These are phyloP conservation scores for Acanthamoeba triangularis DNA, from an alignment of 208 protist species.

Conservation along the genomic window DNA sequence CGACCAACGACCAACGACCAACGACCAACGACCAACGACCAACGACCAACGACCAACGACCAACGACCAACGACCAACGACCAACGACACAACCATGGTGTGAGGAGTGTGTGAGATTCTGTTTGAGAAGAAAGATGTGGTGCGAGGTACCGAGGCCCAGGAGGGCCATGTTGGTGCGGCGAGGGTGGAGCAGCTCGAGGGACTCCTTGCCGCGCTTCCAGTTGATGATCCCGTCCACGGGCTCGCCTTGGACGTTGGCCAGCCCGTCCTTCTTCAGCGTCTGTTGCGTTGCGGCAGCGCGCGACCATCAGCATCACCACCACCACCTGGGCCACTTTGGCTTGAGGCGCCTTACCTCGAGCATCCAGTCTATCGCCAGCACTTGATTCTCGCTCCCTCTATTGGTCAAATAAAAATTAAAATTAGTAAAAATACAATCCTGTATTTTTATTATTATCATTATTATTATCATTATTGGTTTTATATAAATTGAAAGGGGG, in stretches of 20 bases:
- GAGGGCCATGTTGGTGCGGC: background rate
- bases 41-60: too few relatives aligned
- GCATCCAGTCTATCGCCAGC: conserved; percentile 58
- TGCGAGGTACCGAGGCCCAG: background rate
- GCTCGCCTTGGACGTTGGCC: background rate
- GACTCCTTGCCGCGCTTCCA: conserved; percentile 21
- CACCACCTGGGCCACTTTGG: background rate
- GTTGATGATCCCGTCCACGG: conserved; percentile 43
- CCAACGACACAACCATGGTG: too few relatives aligned
- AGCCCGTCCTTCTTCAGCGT: conserved; percentile 24
- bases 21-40: too few relatives aligned
- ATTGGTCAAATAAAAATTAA: background rate
- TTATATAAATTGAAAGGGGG: background rate
- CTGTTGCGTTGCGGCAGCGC: background rate
- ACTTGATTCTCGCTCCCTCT: conserved; percentile 14
- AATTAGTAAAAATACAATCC: background rate
- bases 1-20: too few relatives aligned
- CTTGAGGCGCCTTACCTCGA: background rate
- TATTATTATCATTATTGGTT: background rate
- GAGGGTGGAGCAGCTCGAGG: conserved; percentile 23
- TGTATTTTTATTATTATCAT: background rate
- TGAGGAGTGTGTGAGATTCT: too few relatives aligned
- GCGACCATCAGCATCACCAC: background rate
- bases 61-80: too few relatives aligned
- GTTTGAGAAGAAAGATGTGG: background rate